phyloP scores from a whole-genome alignment of 2,329 filamentous ascomycete species.

The Sphaerulina populicola region DNA sequence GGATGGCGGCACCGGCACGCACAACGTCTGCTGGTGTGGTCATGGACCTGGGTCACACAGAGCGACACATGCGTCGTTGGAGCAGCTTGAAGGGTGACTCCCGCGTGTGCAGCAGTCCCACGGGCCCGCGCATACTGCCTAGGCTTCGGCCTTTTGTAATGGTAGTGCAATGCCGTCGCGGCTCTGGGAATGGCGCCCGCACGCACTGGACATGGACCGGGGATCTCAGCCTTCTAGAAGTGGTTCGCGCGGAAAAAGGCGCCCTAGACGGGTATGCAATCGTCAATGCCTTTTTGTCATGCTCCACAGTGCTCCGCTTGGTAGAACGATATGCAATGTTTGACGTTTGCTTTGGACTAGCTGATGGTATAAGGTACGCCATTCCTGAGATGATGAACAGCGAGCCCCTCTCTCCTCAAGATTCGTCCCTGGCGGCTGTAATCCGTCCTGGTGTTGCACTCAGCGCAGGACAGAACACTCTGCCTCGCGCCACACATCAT shows the following conservation, averaged over 20 bases:
- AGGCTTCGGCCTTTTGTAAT: constrained; percentile 13
- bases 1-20: constrained; percentile 17
- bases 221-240: constrained; percentile 21
- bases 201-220: constrained; percentile 3
- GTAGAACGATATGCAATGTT: constrained; percentile 12
- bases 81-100: constrained; percentile 15
- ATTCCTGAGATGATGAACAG: neutral
- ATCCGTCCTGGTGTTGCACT: constrained; percentile 11
- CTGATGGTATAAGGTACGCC: constrained; percentile 1
- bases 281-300: constrained; percentile 19
- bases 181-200: constrained; percentile 13
- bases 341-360: constrained; percentile 19
- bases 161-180: constrained; percentile 13
- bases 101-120: constrained; percentile 12
- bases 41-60: constrained; percentile 14
- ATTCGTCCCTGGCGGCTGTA: constrained; percentile 10
- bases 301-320: constrained; percentile 11
- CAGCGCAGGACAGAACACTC: constrained; percentile 6
- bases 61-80: constrained; percentile 17
- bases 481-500: constrained; percentile 16
- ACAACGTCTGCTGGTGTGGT: constrained; percentile 20
- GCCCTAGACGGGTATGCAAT: constrained; percentile 9
- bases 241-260: constrained; percentile 18
- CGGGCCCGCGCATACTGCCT: constrained; percentile 18
- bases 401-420: constrained; percentile 6